Conservation (phyloP, 345 rosid genomes). For the Tarenaya hassleriana region DNA sequence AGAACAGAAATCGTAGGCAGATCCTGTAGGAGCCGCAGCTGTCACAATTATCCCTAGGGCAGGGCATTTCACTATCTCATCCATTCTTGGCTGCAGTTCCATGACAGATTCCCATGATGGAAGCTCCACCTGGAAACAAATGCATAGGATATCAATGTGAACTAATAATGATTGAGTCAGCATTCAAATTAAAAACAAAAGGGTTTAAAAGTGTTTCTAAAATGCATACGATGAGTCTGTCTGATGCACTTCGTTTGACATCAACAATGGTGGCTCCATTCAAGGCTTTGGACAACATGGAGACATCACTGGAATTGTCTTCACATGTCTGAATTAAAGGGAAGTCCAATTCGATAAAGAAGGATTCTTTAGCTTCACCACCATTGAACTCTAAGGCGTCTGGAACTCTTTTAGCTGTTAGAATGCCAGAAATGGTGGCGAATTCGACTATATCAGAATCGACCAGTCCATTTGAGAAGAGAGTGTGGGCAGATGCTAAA, state of each 20-base stretch:
- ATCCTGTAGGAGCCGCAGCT: slow-evolving; percentile 43
- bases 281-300: slow-evolving; percentile 41
- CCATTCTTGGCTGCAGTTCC: slow-evolving; percentile 42
- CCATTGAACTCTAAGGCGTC: too few species aligned
- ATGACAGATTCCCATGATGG: slow-evolving; percentile 48
- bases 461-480: slow-evolving; percentile 49
- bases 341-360: slow-evolving; percentile 52
- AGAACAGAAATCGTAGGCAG: slow-evolving; percentile 18
- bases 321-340: slow-evolving; percentile 40
- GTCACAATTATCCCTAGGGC: slow-evolving; percentile 46
- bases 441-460: slow-evolving; percentile 53
- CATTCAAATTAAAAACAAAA: too few species aligned
- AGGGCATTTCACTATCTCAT: slow-evolving; percentile 43
- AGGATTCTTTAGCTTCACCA: slow-evolving; percentile 25
- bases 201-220: too few species aligned
- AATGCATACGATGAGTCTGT: slow-evolving; percentile 27
- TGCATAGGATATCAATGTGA: neutral
- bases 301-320: slow-evolving; percentile 24
- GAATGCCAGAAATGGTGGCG: slow-evolving; percentile 58
- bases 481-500: slow-evolving; percentile 65
- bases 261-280: slow-evolving; percentile 46
- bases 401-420: slow-evolving; percentile 50
- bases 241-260: slow-evolving; percentile 38
- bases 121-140: slow-evolving; percentile 34
- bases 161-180: too few species aligned